These are phyloP conservation scores for Teunomyces barrocoloradensis DNA, from an alignment of 805 yeast genomes.

Conservation along the genomic window DNA sequence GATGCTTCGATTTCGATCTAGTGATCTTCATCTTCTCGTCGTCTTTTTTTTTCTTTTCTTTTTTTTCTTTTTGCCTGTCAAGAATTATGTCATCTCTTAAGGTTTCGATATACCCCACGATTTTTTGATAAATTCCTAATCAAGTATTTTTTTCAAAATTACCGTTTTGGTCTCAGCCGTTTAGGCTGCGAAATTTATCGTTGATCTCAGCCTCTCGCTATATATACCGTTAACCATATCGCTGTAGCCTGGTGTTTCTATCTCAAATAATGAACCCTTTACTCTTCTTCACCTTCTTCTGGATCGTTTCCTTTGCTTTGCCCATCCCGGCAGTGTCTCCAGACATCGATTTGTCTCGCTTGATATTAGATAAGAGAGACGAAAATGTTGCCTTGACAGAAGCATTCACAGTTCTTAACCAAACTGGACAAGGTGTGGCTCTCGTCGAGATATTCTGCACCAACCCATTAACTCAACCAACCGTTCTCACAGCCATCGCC, in stretches of 20 bases:
- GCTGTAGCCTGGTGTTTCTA: not conserved
- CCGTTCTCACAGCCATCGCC: slow-evolving; percentile 16
- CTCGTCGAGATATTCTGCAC: slow-evolving; percentile 15
- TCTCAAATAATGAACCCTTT: not conserved
- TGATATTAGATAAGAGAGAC: slow-evolving; percentile 5
- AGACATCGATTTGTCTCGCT: not conserved
- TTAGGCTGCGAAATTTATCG: not conserved
- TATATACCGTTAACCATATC: not conserved
- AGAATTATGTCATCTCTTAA: not conserved
- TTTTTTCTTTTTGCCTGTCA: no score
- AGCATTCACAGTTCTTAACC: slow-evolving; percentile 17
- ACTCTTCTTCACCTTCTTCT: not conserved
- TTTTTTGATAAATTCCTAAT: not conserved
- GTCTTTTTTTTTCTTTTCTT: not conserved
- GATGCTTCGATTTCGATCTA: no score
- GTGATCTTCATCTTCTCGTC: no score
- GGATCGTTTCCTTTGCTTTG: not conserved
- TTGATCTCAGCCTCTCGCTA: not conserved
- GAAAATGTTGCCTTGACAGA: slow-evolving; percentile 14
- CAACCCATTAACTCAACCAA: slow-evolving; percentile 15
- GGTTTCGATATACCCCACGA: not conserved
- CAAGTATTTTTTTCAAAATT: not conserved
- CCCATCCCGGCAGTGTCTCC: not conserved
- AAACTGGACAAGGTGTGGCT: slow-evolving; percentile 15
- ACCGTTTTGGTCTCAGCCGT: not conserved